Conservation (phyloP, 164 flowering plant genomes). For the Annona cherimola region DNA sequence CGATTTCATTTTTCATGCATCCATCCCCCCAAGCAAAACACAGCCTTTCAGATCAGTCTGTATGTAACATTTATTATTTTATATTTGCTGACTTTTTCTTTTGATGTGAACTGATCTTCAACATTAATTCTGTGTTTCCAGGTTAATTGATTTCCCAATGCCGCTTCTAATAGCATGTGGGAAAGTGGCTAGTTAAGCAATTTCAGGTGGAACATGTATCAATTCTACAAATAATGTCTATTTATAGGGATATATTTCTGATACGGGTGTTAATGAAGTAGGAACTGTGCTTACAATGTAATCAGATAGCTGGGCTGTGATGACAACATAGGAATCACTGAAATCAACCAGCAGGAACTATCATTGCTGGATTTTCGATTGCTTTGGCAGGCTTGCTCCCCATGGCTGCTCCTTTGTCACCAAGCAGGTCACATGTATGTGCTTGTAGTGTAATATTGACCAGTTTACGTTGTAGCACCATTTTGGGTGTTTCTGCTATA, state of each 20-base stretch:
- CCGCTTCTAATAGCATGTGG: neutral
- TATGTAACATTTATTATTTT: no score
- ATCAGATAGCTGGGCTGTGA: neutral
- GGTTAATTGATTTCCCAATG: constrained; percentile 1
- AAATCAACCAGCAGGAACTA: neutral
- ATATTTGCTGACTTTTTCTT: neutral
- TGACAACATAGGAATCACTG: neutral
- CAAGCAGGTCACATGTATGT: no score
- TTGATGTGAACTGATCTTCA: neutral
- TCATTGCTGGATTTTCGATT: neutral
- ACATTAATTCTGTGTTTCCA: neutral
- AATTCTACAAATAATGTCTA: neutral
- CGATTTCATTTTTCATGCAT: neutral
- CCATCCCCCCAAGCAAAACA: neutral
- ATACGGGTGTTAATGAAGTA: neutral
- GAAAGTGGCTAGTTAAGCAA: neutral
- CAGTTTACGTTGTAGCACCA: no score
- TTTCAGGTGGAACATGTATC: neutral
- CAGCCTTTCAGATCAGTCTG: no score
- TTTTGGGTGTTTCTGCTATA: no score
- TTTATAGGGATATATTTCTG: neutral
- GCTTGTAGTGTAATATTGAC: no score
- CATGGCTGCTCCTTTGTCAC: no score
- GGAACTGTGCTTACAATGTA: neutral
- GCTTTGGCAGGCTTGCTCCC: no score